These are phyloP conservation scores for Curvularia eragrostidis DNA, from an alignment of 2,329 filamentous ascomycete genomes.

Conservation along the genomic window DNA sequence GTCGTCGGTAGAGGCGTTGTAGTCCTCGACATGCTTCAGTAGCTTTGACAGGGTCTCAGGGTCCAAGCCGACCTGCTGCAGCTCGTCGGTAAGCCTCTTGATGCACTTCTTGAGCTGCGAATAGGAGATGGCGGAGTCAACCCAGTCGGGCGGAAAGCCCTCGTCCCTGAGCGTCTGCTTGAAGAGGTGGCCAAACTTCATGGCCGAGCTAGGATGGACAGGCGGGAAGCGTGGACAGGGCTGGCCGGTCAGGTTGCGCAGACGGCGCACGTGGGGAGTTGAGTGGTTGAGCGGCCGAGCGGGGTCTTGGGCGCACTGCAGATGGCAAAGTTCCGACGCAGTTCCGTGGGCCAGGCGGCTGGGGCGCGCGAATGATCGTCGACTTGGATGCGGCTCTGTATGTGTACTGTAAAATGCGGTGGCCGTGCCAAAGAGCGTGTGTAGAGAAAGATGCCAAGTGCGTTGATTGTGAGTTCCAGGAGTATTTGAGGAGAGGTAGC, in stretches of 20 bases:
- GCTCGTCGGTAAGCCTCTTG: conserved; percentile 77
- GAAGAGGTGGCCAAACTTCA: conserved; percentile 89
- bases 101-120: conserved; percentile 87
- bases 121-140: conserved; percentile 81
- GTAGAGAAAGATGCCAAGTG: not conserved
- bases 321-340: conserved; percentile 17
- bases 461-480: not conserved
- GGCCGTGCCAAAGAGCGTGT: not conserved
- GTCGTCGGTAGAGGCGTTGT: conserved; percentile 38
- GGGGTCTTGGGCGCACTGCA: conserved; percentile 12
- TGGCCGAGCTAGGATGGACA: conserved; percentile 48
- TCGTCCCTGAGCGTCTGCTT: conserved; percentile 71
- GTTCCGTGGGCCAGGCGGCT: conserved; percentile 16
- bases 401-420: not conserved
- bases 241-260: conserved; percentile 32
- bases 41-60: conserved; percentile 72
- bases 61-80: conserved; percentile 74
- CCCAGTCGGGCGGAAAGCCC: conserved; percentile 75
- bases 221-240: conserved; percentile 20
- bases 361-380: conserved; percentile 5
- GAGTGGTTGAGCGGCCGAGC: conserved; percentile 21
- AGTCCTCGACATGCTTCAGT: conserved; percentile 56
- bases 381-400: not conserved
- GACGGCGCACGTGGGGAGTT: conserved; percentile 37
- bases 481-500: not conserved